Evolutionary conservation across 352 stramenopile species (phyloP).

Genomic region (Globisporangium solare): DNA sequence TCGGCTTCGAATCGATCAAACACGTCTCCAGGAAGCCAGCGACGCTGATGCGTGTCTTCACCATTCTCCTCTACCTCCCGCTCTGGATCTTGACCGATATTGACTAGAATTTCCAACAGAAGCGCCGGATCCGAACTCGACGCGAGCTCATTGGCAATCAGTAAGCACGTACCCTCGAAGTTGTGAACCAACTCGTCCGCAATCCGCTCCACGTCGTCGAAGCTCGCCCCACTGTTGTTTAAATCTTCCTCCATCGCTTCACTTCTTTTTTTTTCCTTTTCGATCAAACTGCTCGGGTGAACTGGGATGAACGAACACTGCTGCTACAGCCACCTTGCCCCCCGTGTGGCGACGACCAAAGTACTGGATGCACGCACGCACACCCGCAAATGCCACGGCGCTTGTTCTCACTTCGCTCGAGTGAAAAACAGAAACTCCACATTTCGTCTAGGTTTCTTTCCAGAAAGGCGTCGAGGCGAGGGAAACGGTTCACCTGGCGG

Average conservation of each 20-base stretch:
- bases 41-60: background rate
- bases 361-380: too few relatives aligned
- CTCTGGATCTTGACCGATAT: conserved; percentile 8
- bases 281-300: background rate
- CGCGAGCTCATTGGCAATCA: conserved; percentile 37
- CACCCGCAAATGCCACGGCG: too few relatives aligned
- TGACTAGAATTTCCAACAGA: conserved; percentile 26
- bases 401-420: background rate
- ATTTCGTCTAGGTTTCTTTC: too few relatives aligned
- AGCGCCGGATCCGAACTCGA: conserved; percentile 23
- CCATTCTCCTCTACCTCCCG: background rate
- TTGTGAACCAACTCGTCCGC: conserved; percentile 36
- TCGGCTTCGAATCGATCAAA: conserved; percentile 40
- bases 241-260: conserved; percentile 10
- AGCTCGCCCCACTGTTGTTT: background rate
- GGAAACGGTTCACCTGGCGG: conserved; percentile 4
- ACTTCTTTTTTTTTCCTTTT: background rate
- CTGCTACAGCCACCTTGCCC: too few relatives aligned
- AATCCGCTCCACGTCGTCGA: conserved; percentile 19
- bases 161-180: conserved; percentile 44
- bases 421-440: background rate
- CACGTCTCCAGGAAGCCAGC: conserved; percentile 23
- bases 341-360: too few relatives aligned
- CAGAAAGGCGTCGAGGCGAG: too few relatives aligned
- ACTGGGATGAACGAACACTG: too few relatives aligned